Evolutionary conservation across 1,284 basidiomycete species (phyloP).

Genomic region (Ustanciosporium gigantosporum): DNA sequence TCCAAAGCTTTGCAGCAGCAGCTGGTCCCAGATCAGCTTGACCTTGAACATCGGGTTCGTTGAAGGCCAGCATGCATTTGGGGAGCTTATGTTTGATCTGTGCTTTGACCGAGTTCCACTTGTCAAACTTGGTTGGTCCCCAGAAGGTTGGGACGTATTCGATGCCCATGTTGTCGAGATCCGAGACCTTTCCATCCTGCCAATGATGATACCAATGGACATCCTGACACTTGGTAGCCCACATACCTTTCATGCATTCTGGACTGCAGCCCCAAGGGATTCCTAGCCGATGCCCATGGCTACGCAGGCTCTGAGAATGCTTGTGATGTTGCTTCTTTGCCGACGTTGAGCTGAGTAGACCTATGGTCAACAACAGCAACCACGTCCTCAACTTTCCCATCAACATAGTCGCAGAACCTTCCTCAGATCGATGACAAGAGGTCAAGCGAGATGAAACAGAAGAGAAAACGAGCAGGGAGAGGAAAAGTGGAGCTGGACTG

Average conservation of each 20-base stretch:
- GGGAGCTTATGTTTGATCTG: slow-evolving; percentile 17
- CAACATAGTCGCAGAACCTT: no score
- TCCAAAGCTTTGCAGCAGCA: slow-evolving; percentile 45
- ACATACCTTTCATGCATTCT: slow-evolving; percentile 15
- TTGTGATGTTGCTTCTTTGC: not conserved
- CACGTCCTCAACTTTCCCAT: not conserved
- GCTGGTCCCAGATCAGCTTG: slow-evolving; percentile 44
- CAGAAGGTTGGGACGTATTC: slow-evolving; percentile 56
- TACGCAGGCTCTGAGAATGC: not conserved
- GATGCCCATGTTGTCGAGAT: slow-evolving; percentile 30
- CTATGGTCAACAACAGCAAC: not conserved
- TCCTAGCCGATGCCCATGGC: slow-evolving; percentile 6
- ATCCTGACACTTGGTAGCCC: slow-evolving; percentile 6
- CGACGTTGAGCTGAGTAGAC: not conserved
- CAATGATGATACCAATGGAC: slow-evolving; percentile 50
- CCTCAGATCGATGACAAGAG: no score
- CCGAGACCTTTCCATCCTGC: slow-evolving; percentile 25
- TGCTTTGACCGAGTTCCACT: slow-evolving; percentile 45
- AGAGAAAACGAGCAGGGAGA: not conserved
- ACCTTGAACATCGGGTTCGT: slow-evolving; percentile 54
- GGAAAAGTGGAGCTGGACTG: no score
- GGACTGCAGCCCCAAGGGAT: slow-evolving; percentile 43
- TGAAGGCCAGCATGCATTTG: slow-evolving; percentile 43
- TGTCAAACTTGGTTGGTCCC: slow-evolving; percentile 40
- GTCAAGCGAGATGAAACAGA: no score